Base-by-base conservation (phyloP, 1,284 basidiomycete genomes). In the Malassezia arunalokei region DNA sequence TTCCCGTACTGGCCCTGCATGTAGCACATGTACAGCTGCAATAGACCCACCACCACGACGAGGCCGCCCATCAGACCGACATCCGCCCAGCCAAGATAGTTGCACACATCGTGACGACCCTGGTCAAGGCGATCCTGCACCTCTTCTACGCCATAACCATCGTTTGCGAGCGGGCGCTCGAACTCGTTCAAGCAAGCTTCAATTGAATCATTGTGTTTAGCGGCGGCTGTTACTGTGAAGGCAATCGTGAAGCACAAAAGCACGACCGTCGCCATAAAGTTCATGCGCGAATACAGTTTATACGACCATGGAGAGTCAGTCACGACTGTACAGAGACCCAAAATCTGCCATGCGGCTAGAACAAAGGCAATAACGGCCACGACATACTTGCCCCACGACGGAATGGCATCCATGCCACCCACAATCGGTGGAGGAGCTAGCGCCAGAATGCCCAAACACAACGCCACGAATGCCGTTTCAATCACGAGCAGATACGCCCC, bases 1-100 rank as follows among this genome's bases (percentile, higher is more conserved):
- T 64, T 52, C 8, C 70, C 70, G 48, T 73, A 73, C 12, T 57
- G 54, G 1, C 60, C 47, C 56, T 68, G 67, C 31, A 61, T 58
- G 47, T 55, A 60, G 56, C 63, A 59, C 70, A 73, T 71, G 61
- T 70, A 73, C 50, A 71, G 58, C 56, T 73, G 66, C 39, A 55
- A 66, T n/a, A 73, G 43, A 4, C 64, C 67, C 44, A 73, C 58
- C 31, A 73, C 38, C 3, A 64, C 48, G 17, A 71, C 57, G 40
- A 73, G 44, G 6, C 63, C 59, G 6, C 54, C 64, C 67, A 70
- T 68, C 28, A 61, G 53, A 30, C 70, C 70, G 11, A 67, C 60
- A 53, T 73, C 65, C 7, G 61, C 59, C 70, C 70, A 73, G 17
- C 66, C 50, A 35, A 71, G 59, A 49, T 66, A 54, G 53, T 71